Percentiles rank a stretch among this genome's conserved stretches.
These are phyloP conservation scores for Fusarium albosuccineum DNA, from an alignment of 2,329 filamentous ascomycete genomes.

Conservation along the genomic window DNA sequence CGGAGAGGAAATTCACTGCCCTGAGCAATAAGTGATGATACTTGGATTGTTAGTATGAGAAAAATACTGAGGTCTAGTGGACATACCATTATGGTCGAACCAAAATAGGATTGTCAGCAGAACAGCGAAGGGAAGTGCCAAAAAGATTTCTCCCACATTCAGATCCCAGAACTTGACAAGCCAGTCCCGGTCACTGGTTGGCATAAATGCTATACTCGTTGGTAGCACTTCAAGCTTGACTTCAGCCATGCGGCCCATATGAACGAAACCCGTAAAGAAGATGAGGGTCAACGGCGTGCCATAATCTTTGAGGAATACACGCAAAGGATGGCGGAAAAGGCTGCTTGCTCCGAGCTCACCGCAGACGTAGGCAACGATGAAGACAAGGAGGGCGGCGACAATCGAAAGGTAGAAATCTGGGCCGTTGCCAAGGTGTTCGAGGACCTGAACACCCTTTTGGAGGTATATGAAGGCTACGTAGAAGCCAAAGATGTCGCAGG, in stretches of 20 bases:
- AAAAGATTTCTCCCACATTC: conserved; percentile 77
- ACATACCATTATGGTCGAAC: conserved; percentile 86
- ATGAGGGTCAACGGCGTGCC: conserved; percentile 85
- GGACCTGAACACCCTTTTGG: conserved; percentile 89
- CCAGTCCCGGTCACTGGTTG: conserved; percentile 80
- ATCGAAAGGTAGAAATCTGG: conserved; percentile 84
- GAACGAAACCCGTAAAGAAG: conserved; percentile 92
- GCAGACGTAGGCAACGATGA: conserved; percentile 81
- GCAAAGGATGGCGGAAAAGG: conserved; percentile 79
- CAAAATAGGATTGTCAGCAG: conserved; percentile 88
- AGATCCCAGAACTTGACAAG: conserved; percentile 87
- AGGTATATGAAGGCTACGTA: conserved; percentile 94
- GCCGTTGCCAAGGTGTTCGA: conserved; percentile 77
- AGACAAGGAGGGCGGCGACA: conserved; percentile 80
- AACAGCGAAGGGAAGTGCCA: conserved; percentile 88
- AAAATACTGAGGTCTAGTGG: neutral
- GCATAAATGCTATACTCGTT: conserved; percentile 81
- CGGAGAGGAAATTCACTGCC: conserved; percentile 85
- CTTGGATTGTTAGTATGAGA: conserved; percentile 54
- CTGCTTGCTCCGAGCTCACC: conserved; percentile 77
- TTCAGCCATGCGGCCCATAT: conserved; percentile 83
- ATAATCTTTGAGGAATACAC: conserved; percentile 90
- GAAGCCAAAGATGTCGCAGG: conserved; percentile 94
- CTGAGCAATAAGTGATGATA: conserved; percentile 85
- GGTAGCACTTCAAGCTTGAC: conserved; percentile 79